Conservation (phyloP, 164 flowering plant species). For the Annona cherimola region DNA sequence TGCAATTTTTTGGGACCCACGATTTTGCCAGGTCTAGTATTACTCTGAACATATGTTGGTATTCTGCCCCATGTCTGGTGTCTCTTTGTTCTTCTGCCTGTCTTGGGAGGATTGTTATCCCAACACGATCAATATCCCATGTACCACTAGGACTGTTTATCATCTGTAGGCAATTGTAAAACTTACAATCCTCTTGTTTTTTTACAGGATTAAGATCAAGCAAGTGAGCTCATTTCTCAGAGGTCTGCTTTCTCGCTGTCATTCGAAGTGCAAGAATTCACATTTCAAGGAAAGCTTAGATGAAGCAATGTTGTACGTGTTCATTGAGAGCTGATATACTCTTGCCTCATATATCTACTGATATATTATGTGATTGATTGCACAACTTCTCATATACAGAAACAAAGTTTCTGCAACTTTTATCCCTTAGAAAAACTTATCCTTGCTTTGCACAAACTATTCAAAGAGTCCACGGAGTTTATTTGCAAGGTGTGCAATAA, state of each 20-base stretch:
- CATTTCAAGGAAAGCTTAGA: slow-evolving; percentile 58
- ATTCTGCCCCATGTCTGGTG: not conserved
- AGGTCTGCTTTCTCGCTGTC: slow-evolving; percentile 74
- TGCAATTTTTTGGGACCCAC: slow-evolving; percentile 96
- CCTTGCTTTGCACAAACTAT: not conserved
- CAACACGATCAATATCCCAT: not conserved
- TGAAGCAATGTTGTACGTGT: slow-evolving; percentile 66
- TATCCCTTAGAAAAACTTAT: not conserved
- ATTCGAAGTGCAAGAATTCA: slow-evolving; percentile 74
- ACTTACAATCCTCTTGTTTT: slow-evolving; percentile 7
- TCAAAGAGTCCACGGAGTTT: not conserved
- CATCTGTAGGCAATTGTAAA: not conserved
- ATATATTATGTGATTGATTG: too few species aligned
- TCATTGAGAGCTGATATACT: not conserved
- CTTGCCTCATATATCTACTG: too few species aligned
- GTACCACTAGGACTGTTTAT: not conserved
- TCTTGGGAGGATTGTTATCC: not conserved
- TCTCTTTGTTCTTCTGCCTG: not conserved
- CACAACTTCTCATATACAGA: too few species aligned
- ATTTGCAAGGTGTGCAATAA: not conserved
- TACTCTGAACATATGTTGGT: not conserved
- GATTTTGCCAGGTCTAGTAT: slow-evolving; percentile 86
- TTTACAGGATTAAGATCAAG: slow-evolving; percentile 58
- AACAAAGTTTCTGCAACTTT: not conserved
- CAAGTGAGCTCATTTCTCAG: slow-evolving; percentile 72